Evolutionary conservation across 108 stramenopile genomes (phyloP), one percentile per base, ranked within the genome.

Genomic region (Aurantiochytrium sp.): DNA sequence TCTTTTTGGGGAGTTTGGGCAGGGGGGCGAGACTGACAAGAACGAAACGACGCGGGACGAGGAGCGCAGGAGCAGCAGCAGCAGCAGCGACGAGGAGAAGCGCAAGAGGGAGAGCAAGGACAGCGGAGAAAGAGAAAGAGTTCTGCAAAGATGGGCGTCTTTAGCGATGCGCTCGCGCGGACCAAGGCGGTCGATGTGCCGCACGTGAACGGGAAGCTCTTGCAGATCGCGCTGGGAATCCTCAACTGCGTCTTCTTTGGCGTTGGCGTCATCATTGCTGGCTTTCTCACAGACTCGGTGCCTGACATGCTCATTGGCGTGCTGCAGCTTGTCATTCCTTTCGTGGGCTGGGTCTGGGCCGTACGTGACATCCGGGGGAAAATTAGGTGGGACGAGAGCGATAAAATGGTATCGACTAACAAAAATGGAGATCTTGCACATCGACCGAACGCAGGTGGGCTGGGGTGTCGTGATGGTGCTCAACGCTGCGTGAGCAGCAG

Each of bases 211-310:
- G 64, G 64, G 42, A 69, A 69, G 64, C 64, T 69, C 64, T 45
- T 83, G 76, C 76, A 83, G 76, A 53, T 83, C 49, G 76, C 28
- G 49, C 76, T 83, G n/a, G 76, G 76, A 14, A 47, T 83, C 4
- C 45, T 83, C 10, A 83, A 83, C 76, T 83, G 76, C 76, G 19
- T 83, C 51, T 53, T 83, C 76, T 83, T 83, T 45, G 76, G 76
- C 51, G 51, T 83, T 12, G 76, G 76, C 25, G 76, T 83, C 4
- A 83, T 83, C 51, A 83, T 83, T 45, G 76, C 76, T 6, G 76
- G 76, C n/a, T 47, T 53, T 18, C 76, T 83, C 76, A 25, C 49
- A 12, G 28, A 83, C 5, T 47, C 45, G 19, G 49, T 83, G 6
- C 49, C 76, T 6, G 76, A 83, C 76, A 53, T 83, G n/a, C 19